Evolutionary conservation across 345 rosid genomes (phyloP), one percentile per base, ranked within the genome.

Genomic region (Linum tenue): DNA sequence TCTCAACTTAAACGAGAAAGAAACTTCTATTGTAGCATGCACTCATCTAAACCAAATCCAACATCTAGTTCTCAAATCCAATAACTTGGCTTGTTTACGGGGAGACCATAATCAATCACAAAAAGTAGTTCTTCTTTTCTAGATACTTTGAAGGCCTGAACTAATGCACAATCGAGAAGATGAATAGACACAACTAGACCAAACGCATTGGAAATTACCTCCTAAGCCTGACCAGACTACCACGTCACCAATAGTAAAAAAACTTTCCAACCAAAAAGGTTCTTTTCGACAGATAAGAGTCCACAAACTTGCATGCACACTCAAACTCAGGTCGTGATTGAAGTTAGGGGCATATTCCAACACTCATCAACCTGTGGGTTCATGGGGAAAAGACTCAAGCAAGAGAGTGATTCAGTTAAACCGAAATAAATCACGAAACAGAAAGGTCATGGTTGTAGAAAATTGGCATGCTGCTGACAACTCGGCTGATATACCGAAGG

Each of bases 191-290:
- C n/a, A n/a, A n/a, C n/a, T n/a, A n/a, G n/a, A n/a, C n/a, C n/a
- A n/a, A n/a, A n/a, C n/a, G n/a, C n/a, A n/a, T n/a, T n/a, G n/a
- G n/a, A n/a, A n/a, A n/a, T n/a, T 75, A 92, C 97, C 97, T 64
- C 90, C 78, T 37, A 94, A 85, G 67, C 84, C 85, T 3, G 99
- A 85, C 97, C 99, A 94, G 56, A 90, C 70, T 15, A 91, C 96
- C 62, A 90, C 72, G 61, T 88, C 99, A 12, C 92, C 97, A 76
- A 94, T 81, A 7, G 97, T 77, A 67, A 22, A 88, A 79, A 67
- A 58, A 74, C 69, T 87, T 60, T 7, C 85, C 96, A 51, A 90
- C 96, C n/a, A 88, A 66, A 63, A 88, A 84, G 35, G 96, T 86
- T 55, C 73, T 60, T 48, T 64, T 79, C 72, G 82, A 74, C 55